A percentile compares a stretch with the other conserved stretches of the same genome.
Conservation (phyloP, 2,329 filamentous ascomycete genomes). For the Beauveria australis region DNA sequence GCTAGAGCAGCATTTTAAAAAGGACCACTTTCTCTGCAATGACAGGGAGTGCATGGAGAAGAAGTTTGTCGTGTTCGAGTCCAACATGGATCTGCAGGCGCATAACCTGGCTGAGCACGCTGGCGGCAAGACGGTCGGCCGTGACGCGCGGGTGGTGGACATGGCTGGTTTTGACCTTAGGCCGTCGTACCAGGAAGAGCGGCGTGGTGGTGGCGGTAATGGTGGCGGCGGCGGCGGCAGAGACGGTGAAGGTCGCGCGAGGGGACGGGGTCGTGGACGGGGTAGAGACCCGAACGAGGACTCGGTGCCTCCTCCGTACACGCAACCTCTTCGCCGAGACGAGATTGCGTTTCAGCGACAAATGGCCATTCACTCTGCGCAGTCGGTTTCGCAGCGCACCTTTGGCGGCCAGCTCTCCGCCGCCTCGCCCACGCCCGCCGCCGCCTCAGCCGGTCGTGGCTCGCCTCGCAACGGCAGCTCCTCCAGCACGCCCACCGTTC, state of each 20-base stretch:
- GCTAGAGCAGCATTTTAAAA: constrained; percentile 77
- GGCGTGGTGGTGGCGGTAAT: constrained; percentile 37
- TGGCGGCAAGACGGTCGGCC: constrained; percentile 71
- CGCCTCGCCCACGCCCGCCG: constrained; percentile 19
- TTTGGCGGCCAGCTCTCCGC: constrained; percentile 76
- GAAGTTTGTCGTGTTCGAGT: constrained; percentile 95
- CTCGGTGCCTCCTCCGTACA: constrained; percentile 64
- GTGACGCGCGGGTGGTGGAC: constrained; percentile 79
- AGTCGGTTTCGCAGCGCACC: constrained; percentile 68
- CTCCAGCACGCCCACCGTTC: constrained; percentile 14
- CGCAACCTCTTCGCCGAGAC: constrained; percentile 73
- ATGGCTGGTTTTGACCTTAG: constrained; percentile 79
- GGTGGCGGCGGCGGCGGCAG: constrained; percentile 30
- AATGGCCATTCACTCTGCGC: constrained; percentile 81
- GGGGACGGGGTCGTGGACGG: constrained; percentile 37
- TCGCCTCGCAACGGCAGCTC: constrained; percentile 15
- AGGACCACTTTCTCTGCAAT: constrained; percentile 77
- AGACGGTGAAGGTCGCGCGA: constrained; percentile 29
- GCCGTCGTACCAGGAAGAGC: constrained; percentile 58
- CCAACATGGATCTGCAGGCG: constrained; percentile 88
- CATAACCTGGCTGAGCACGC: constrained; percentile 83
- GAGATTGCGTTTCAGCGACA: constrained; percentile 88
- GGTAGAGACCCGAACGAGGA: constrained; percentile 86
- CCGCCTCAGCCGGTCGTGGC: constrained; percentile 13
- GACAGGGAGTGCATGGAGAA: constrained; percentile 89